These are phyloP conservation scores for Scedosporium dehoogii DNA, from an alignment of 2,329 filamentous ascomycete genomes.

Conservation along the genomic window DNA sequence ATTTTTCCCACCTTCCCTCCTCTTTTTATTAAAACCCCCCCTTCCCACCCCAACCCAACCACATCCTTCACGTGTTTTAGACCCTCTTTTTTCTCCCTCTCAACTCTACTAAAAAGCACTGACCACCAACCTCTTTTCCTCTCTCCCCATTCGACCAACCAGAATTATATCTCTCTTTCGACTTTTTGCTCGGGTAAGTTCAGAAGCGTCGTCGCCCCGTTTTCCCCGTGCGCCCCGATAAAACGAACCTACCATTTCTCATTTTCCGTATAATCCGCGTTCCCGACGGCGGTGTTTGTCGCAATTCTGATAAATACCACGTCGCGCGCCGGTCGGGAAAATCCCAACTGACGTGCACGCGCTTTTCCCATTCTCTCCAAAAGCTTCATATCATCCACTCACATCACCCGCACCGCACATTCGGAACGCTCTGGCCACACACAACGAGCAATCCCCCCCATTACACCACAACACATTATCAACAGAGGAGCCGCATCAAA, in stretches of 20 bases:
- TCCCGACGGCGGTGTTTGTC: not conserved
- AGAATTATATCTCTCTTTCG: not conserved
- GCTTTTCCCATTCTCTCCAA: slow-evolving; percentile 10
- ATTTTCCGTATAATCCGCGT: not conserved
- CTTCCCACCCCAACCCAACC: slow-evolving; percentile 1
- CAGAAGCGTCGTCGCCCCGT: not conserved
- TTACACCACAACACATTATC: not conserved
- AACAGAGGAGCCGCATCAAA: not conserved
- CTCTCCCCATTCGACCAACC: slow-evolving; percentile 3
- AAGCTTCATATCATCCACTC: not conserved
- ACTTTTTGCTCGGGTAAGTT: not conserved
- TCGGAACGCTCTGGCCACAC: not conserved
- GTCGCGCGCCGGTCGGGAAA: slow-evolving; percentile 11
- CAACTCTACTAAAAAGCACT: not conserved
- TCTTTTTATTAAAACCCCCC: no score
- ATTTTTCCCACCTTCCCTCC: no score
- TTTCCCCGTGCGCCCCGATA: not conserved
- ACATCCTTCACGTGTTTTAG: slow-evolving; percentile 2
- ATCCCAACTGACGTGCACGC: slow-evolving; percentile 12
- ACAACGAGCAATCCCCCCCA: not conserved
- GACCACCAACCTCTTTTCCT: not conserved
- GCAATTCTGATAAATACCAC: slow-evolving; percentile 12
- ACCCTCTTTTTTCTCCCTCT: not conserved
- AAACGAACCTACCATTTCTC: slow-evolving; percentile 1
- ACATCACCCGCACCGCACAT: not conserved